Conservation (phyloP, 768 basidiomycete species). For the Coprinopsis cinerea region DNA sequence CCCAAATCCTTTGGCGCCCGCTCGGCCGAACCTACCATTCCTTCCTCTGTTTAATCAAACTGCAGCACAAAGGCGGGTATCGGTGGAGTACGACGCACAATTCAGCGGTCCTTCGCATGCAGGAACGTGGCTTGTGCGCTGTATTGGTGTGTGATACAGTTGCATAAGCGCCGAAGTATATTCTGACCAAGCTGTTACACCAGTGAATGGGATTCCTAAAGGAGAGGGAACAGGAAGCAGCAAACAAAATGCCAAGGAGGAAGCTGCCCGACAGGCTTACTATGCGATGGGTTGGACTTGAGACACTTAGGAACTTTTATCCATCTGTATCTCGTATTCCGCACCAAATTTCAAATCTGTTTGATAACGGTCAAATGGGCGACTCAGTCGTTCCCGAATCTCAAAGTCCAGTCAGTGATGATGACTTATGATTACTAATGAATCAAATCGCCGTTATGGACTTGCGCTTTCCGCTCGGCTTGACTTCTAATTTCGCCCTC, state of each 20-base stretch:
- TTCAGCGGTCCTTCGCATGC: conserved; percentile 66
- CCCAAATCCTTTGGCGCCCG: conserved; percentile 56
- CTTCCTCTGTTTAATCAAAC: conserved; percentile 72
- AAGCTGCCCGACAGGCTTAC: conserved; percentile 67
- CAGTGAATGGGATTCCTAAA: conserved; percentile 67
- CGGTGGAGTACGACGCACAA: conserved; percentile 52
- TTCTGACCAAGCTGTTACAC: conserved; percentile 5
- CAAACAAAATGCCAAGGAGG: conserved; percentile 76
- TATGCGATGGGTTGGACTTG: conserved; percentile 71
- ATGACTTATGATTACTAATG: too few relatives aligned
- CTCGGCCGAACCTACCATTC: conserved; percentile 59
- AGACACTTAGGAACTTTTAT: too few relatives aligned
- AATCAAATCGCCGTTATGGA: too few relatives aligned
- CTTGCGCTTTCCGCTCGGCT: neutral
- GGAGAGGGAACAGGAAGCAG: conserved; percentile 59
- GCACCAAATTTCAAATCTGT: too few relatives aligned
- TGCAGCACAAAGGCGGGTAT: conserved; percentile 57
- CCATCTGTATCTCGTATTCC: neutral
- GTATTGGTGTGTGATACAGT: conserved; percentile 51
- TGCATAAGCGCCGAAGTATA: conserved; percentile 1
- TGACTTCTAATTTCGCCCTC: neutral
- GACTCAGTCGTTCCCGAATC: too few relatives aligned
- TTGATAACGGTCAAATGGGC: too few relatives aligned
- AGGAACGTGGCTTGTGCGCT: conserved; percentile 59
- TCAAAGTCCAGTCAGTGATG: too few relatives aligned